Evolutionary conservation across 345 rosid species (phyloP).

Genomic region (Citrus medica): DNA sequence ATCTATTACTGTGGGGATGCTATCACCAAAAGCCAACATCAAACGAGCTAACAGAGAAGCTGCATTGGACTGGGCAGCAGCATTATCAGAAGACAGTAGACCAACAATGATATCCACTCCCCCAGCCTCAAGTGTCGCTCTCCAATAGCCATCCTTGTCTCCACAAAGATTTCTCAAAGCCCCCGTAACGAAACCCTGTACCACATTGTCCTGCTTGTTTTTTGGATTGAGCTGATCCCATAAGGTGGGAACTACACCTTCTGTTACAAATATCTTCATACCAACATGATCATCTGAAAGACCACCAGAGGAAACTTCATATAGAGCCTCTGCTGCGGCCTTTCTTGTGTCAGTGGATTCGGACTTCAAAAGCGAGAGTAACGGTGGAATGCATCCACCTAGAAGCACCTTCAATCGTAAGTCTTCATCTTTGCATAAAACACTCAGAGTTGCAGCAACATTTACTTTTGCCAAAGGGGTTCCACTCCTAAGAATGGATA

Average conservation of each 20-base stretch:
- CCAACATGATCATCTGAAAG: slow-evolving; percentile 81
- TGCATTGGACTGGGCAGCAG: slow-evolving; percentile 74
- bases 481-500: slow-evolving; percentile 75
- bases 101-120: slow-evolving; percentile 67
- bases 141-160: slow-evolving; percentile 73
- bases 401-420: slow-evolving; percentile 74
- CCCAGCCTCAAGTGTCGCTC: slow-evolving; percentile 63
- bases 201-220: slow-evolving; percentile 64
- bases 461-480: slow-evolving; percentile 65
- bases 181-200: slow-evolving; percentile 78
- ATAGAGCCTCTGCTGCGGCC: slow-evolving; percentile 79
- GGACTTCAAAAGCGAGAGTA: slow-evolving; percentile 77
- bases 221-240: slow-evolving; percentile 72
- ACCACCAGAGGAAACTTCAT: slow-evolving; percentile 78
- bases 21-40: slow-evolving; percentile 59
- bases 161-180: slow-evolving; percentile 89
- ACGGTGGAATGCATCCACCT: slow-evolving; percentile 90
- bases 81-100: slow-evolving; percentile 73
- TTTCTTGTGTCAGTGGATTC: slow-evolving; percentile 64
- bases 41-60: slow-evolving; percentile 87
- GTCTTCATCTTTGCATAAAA: slow-evolving; percentile 73
- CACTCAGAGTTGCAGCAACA: slow-evolving; percentile 61
- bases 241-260: slow-evolving; percentile 75
- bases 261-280: slow-evolving; percentile 78
- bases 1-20: slow-evolving; percentile 61